Evolutionary conservation across 495 filamentous ascomycete genomes (phyloP).

Genomic region (Apodospora peruviana): DNA sequence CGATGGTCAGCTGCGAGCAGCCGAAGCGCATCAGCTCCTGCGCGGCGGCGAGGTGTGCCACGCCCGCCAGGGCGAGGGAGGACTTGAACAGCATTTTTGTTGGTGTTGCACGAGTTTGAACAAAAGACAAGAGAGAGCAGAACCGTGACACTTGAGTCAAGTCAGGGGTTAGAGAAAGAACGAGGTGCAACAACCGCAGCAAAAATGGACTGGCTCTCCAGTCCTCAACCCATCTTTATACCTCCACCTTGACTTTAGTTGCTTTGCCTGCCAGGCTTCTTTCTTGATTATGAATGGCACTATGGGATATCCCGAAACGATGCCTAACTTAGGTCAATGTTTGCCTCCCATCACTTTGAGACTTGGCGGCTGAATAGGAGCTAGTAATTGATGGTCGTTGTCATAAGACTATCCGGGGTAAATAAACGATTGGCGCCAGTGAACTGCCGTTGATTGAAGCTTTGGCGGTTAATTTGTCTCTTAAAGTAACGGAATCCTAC

Average conservation of each 20-base stretch:
- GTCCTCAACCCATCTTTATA: background rate
- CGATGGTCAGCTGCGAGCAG: constrained; percentile 39
- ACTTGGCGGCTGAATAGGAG: background rate
- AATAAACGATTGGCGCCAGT: background rate
- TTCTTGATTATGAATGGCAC: too few relatives aligned
- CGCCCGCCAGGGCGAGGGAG: constrained; percentile 26
- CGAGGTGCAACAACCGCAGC: background rate
- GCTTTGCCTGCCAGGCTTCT: too few relatives aligned
- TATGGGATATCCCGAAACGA: background rate
- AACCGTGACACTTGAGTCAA: too few relatives aligned
- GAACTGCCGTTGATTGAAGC: background rate
- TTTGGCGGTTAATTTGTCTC: background rate
- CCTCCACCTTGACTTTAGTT: too few relatives aligned
- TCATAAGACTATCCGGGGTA: background rate
- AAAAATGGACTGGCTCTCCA: background rate
- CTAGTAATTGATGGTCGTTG: background rate
- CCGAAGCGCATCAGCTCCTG: constrained; percentile 43
- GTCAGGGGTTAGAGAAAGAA: background rate
- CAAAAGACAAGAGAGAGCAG: too few relatives aligned
- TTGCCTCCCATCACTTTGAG: background rate
- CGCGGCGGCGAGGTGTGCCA: constrained; percentile 23
- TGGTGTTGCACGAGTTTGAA: background rate
- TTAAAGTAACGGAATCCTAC: background rate
- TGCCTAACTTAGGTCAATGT: background rate
- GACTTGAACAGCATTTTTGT: constrained; percentile 2